These are phyloP conservation scores for Amaranthus hypochondriacus DNA, from an alignment of 148 eudicot species.

Conservation along the genomic window DNA sequence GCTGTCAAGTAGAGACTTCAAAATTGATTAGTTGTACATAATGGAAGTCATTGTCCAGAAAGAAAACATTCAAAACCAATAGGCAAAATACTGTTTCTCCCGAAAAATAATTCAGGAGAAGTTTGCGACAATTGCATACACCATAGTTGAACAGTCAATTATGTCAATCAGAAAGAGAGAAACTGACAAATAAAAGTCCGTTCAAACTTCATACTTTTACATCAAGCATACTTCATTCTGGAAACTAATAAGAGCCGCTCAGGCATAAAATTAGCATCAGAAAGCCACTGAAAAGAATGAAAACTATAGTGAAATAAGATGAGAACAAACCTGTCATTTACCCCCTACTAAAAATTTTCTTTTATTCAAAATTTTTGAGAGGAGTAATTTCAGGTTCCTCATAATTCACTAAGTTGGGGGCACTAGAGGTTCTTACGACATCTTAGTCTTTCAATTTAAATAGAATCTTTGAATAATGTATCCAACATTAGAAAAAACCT, in stretches of 20 bases:
- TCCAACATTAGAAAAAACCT: too few relatives aligned
- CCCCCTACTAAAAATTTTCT: too few relatives aligned
- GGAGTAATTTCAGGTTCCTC: too few relatives aligned
- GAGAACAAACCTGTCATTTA: too few relatives aligned
- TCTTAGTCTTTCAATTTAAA: too few relatives aligned
- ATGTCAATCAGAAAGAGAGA: neutral
- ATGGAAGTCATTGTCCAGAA: neutral
- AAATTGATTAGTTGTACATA: neutral
- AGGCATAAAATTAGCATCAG: neutral
- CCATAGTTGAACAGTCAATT: neutral
- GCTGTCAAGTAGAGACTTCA: neutral
- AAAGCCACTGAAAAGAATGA: neutral
- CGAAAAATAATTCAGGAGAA: neutral
- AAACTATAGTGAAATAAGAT: too few relatives aligned
- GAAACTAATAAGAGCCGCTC: neutral
- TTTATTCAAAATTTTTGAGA: too few relatives aligned
- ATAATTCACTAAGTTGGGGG: too few relatives aligned
- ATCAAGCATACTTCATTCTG: neutral
- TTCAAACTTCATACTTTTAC: constrained; percentile 1
- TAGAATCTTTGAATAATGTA: too few relatives aligned
- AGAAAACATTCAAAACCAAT: neutral
- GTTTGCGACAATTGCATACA: neutral
- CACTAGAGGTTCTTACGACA: too few relatives aligned
- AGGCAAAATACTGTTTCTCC: neutral
- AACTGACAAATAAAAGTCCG: neutral